phyloP scores from a whole-genome alignment of 495 filamentous ascomycete genomes.

The Cenococcum geophilum region DNA sequence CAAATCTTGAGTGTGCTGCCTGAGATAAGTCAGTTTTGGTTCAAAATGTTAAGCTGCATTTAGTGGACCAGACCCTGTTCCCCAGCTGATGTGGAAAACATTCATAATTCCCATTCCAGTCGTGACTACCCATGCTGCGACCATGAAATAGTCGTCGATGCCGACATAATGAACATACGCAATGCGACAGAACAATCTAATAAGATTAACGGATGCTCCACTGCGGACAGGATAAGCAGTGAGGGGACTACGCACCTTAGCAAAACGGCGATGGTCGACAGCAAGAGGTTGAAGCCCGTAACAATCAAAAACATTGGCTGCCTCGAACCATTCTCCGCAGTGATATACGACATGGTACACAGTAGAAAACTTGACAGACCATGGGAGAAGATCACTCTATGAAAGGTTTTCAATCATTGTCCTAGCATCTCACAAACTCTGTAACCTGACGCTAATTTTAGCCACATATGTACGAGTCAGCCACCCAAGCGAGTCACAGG shows the following conservation, averaged over 20 bases:
- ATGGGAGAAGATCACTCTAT: no score
- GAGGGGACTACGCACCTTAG: not conserved
- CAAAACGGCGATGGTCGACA: conserved; percentile 6
- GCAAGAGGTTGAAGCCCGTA: not conserved
- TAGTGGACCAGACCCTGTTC: conserved; percentile 5
- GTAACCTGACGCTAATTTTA: no score
- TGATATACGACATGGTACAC: no score
- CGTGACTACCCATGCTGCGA: conserved; percentile 16
- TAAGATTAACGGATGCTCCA: not conserved
- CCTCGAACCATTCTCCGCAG: no score
- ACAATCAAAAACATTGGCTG: not conserved
- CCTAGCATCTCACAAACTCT: no score
- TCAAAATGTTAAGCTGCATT: not conserved
- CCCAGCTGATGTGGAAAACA: conserved; percentile 14
- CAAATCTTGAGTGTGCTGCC: no score
- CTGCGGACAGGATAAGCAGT: no score
- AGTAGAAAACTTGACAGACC: no score
- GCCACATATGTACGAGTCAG: no score
- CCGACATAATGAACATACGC: conserved; percentile 1
- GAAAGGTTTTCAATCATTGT: no score
- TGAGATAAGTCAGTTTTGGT: no score
- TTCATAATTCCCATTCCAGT: conserved; percentile 11
- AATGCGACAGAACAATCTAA: conserved; percentile 2
- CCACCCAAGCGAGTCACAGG: no score
- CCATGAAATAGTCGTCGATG: conserved; percentile 23